Percentiles rank a stretch among this genome's conserved stretches.
These are phyloP conservation scores for Gymnopilus junonius DNA, from an alignment of 768 basidiomycete genomes.

Conservation along the genomic window DNA sequence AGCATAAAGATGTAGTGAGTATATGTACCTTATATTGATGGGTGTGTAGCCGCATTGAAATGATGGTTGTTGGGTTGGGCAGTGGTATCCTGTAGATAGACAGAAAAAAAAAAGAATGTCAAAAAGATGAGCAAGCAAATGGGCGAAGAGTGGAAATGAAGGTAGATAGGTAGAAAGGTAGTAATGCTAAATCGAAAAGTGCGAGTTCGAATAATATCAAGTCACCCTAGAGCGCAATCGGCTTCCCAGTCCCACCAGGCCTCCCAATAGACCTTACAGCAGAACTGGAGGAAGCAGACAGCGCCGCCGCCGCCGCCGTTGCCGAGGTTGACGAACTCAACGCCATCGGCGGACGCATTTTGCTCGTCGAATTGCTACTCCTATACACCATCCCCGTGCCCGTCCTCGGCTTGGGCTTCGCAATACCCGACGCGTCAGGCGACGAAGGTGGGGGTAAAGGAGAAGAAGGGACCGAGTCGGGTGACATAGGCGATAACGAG, in stretches of 20 bases:
- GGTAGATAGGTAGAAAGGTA: not conserved
- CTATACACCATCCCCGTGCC: constrained; percentile 76
- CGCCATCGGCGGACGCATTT: constrained; percentile 24
- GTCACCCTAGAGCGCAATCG: not conserved
- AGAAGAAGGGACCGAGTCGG: not conserved
- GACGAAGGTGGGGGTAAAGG: constrained; percentile 13
- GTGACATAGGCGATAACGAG: not conserved
- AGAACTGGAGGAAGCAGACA: not conserved
- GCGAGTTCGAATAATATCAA: not conserved
- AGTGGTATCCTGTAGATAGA: not conserved
- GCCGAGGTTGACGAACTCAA: constrained; percentile 12
- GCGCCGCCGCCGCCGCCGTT: not conserved
- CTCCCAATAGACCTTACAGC: not conserved
- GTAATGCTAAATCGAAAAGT: not conserved
- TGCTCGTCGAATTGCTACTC: constrained; percentile 34
- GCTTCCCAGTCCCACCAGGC: not conserved
- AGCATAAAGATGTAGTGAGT: not conserved
- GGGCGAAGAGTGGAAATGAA: not conserved
- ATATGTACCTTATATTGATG: too few species aligned
- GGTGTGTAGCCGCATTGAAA: not conserved
- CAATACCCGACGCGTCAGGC: constrained; percentile 5
- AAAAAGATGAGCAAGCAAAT: not conserved
- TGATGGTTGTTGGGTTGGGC: too few species aligned
- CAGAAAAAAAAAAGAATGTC: not conserved
- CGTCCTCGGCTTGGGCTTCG: constrained; percentile 55